Evolutionary conservation across 208 protist genomes (phyloP).

Genomic region (Porcisia deanei): DNA sequence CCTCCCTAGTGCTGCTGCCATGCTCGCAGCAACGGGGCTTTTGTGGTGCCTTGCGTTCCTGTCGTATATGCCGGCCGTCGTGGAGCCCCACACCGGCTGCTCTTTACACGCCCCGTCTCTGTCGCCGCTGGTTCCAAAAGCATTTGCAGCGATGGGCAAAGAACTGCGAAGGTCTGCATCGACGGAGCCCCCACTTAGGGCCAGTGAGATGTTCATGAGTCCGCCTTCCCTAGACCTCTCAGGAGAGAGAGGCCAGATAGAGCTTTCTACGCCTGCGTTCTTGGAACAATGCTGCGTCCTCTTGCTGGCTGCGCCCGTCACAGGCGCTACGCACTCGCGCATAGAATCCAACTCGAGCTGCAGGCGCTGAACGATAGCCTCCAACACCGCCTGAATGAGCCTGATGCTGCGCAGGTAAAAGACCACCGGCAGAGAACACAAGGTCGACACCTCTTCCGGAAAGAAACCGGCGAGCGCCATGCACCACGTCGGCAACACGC

Average conservation of each 20-base stretch:
- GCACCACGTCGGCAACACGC: constrained; percentile 46
- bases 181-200: neutral
- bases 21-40: neutral
- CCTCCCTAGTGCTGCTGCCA: neutral
- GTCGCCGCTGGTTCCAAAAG: neutral
- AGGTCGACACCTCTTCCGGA: constrained; percentile 31
- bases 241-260: neutral
- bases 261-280: neutral
- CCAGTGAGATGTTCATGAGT: neutral
- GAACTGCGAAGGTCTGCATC: neutral
- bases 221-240: neutral
- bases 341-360: constrained; percentile 24
- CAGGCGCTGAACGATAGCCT: constrained; percentile 26
- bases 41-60: neutral
- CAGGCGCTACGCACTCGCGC: neutral
- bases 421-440: constrained; percentile 37
- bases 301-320: neutral
- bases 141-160: neutral
- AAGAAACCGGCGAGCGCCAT: constrained; percentile 54
- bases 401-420: constrained; percentile 55
- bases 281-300: neutral
- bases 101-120: neutral
- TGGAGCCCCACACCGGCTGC: constrained; percentile 2
- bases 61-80: neutral
- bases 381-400: constrained; percentile 39